Conservation (phyloP, 108 stramenopile species). For the Nitzschia palea region DNA sequence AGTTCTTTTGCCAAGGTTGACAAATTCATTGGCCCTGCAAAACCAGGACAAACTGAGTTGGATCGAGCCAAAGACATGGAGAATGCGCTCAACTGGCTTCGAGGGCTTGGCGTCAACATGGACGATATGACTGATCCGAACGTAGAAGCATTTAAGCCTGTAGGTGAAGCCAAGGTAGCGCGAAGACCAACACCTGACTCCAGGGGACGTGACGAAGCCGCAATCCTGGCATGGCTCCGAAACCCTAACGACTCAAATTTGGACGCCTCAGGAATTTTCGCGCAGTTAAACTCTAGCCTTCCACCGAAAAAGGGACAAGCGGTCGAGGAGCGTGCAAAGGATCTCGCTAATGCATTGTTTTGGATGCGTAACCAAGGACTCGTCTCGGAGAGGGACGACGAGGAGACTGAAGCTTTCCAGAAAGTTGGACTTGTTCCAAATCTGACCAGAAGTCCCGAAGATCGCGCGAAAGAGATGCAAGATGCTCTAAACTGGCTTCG, state of each 20-base stretch:
- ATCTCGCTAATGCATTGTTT: slow-evolving; percentile 32
- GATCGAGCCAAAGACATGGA: slow-evolving; percentile 43
- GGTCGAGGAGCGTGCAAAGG: slow-evolving; percentile 27
- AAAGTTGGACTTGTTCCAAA: not conserved
- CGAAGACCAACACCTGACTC: not conserved
- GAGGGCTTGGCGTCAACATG: slow-evolving; percentile 18
- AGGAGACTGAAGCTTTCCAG: not conserved
- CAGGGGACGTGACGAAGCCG: slow-evolving; percentile 2
- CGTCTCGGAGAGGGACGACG: not conserved
- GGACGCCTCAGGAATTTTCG: slow-evolving; percentile 27
- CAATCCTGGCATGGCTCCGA: slow-evolving; percentile 20
- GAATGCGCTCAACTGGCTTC: slow-evolving; percentile 36
- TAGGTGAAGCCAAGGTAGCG: not conserved
- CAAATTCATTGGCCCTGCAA: slow-evolving; percentile 10
- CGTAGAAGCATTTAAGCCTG: not conserved
- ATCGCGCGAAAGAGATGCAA: slow-evolving; percentile 13
- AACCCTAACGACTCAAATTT: slow-evolving; percentile 8
- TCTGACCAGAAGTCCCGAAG: not conserved
- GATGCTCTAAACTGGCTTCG: slow-evolving; percentile 36
- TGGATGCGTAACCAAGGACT: slow-evolving; percentile 38
- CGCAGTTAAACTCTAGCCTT: slow-evolving; percentile 17
- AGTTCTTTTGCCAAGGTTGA: slow-evolving; percentile 27
- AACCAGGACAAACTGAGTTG: slow-evolving; percentile 8
- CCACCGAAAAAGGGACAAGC: slow-evolving; percentile 11
- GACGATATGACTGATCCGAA: slow-evolving; percentile 19